Conservation (phyloP, 129 eudicot species). For the carrot (Daucus carota) region DNA sequence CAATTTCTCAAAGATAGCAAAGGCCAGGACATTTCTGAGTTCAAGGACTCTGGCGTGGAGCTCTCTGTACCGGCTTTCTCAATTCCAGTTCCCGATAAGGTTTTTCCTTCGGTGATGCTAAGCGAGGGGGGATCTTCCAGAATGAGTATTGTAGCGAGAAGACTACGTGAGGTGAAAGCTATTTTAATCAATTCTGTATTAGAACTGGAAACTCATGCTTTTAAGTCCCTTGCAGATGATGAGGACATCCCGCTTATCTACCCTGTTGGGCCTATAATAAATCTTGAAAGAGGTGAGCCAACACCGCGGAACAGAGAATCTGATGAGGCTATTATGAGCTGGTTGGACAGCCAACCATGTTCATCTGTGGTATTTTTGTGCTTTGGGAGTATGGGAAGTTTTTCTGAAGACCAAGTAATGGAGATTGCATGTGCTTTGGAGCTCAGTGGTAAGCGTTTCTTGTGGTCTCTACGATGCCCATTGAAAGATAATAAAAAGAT, state of each 20-base stretch:
- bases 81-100: conserved; percentile 5
- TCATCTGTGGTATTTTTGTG: conserved; percentile 38
- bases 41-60: conserved; percentile 20
- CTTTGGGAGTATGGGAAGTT: conserved; percentile 32
- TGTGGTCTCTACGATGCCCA: conserved; percentile 5
- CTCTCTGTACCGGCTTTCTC: conserved; percentile 14
- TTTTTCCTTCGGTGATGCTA: background rate
- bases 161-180: background rate
- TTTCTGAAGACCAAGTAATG: conserved; percentile 15
- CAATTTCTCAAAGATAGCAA: conserved; percentile 4
- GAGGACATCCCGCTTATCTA: background rate
- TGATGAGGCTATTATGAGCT: conserved; percentile 5
- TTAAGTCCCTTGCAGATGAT: background rate
- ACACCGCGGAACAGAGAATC: background rate
- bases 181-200: background rate
- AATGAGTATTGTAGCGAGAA: background rate
- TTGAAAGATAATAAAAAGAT: background rate
- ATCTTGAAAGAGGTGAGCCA: background rate
- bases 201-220: background rate
- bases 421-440: conserved; percentile 29
- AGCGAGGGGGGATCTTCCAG: background rate
- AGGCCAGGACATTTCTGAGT: conserved; percentile 15
- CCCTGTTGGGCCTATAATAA: background rate
- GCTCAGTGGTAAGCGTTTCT: background rate
- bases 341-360: conserved; percentile 32